These are phyloP conservation scores for Monilinia vaccinii-corymbosi DNA, from an alignment of 2,329 filamentous ascomycete genomes.

Conservation along the genomic window DNA sequence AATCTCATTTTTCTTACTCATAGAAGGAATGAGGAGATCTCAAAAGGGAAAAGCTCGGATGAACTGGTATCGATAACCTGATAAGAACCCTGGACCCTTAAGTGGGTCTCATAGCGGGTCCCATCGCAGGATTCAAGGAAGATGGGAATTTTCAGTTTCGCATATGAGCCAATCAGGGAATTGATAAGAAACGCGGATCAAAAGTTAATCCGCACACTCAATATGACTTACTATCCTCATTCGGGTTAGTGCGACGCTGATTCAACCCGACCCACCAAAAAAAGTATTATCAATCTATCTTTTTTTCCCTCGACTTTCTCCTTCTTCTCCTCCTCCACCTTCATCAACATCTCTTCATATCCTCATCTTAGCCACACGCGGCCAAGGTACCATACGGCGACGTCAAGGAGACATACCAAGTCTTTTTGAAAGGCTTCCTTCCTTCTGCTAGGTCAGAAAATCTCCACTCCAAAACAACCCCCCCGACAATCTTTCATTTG, in stretches of 20 bases:
- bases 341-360: background rate
- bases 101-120: background rate
- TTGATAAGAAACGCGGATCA: background rate
- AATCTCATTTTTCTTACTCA: too few relatives aligned
- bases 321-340: conserved; percentile 13
- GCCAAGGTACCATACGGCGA: conserved; percentile 22
- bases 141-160: conserved; percentile 3
- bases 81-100: background rate
- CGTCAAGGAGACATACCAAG: conserved; percentile 6
- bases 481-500: background rate
- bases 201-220: background rate
- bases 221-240: background rate
- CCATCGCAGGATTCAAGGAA: too few relatives aligned
- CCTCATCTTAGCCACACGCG: conserved; percentile 27
- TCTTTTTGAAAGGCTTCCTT: conserved; percentile 1
- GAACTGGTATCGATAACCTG: background rate
- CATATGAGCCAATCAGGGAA: conserved; percentile 2
- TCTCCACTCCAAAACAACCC: conserved; percentile 22
- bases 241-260: background rate
- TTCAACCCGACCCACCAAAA: background rate
- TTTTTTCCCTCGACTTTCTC: conserved; percentile 2
- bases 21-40: too few relatives aligned
- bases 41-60: background rate
- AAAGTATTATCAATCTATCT: conserved; percentile 4
- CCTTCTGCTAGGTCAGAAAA: conserved; percentile 22